Conservation (phyloP, 1,139 yeast species). For the Kodamaea alishanica region DNA sequence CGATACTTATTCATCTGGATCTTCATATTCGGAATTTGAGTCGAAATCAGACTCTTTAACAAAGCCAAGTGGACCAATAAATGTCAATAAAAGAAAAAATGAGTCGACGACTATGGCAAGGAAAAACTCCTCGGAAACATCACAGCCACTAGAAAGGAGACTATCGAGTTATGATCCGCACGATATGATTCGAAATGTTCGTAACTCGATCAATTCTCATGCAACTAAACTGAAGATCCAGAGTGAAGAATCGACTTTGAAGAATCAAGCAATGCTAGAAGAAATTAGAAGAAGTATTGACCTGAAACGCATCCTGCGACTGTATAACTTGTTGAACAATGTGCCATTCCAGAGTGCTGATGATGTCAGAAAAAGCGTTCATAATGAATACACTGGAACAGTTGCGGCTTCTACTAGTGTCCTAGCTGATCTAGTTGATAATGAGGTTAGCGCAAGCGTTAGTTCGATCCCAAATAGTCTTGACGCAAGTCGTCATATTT, state of each 20-base stretch:
- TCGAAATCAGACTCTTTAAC: too few relatives aligned
- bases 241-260: constrained; percentile 10
- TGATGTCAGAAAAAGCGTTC: background rate
- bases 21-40: too few relatives aligned
- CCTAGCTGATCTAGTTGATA: too few relatives aligned
- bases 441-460: too few relatives aligned
- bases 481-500: too few relatives aligned
- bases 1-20: too few relatives aligned
- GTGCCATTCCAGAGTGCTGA: constrained; percentile 1
- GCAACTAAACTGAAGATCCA: constrained; percentile 10
- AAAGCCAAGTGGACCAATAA: too few relatives aligned
- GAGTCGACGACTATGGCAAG: too few relatives aligned
- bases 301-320: constrained; percentile 12
- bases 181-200: constrained; percentile 15
- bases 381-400: background rate
- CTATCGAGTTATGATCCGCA: constrained; percentile 8
- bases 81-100: too few relatives aligned
- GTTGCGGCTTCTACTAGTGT: background rate
- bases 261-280: constrained; percentile 16
- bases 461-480: too few relatives aligned
- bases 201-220: constrained; percentile 13
- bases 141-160: constrained; percentile 1
- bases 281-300: constrained; percentile 22
- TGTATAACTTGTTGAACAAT: background rate
- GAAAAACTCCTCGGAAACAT: too few relatives aligned